These are phyloP conservation scores for Galerina sulciceps DNA, from an alignment of 768 basidiomycete genomes.

Conservation along the genomic window DNA sequence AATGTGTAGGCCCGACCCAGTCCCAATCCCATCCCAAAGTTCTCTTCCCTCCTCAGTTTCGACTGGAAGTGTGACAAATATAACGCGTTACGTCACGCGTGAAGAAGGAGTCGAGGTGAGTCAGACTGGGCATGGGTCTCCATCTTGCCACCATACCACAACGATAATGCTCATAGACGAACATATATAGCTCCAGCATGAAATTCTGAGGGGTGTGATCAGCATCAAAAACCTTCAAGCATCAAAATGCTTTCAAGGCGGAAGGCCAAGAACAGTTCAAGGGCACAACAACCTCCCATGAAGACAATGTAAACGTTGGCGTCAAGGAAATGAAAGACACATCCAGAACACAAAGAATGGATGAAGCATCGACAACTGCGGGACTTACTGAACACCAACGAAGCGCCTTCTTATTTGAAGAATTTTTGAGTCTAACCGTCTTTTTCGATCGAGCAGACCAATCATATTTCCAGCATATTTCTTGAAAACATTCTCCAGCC, in stretches of 20 bases:
- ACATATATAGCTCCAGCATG: not conserved
- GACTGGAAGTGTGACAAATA: not conserved
- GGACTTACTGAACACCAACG: no score
- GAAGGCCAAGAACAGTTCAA: not conserved
- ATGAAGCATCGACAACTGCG: no score
- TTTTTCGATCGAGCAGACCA: no score
- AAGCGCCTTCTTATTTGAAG: no score
- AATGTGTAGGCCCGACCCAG: not conserved
- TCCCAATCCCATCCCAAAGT: not conserved
- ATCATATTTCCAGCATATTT: no score
- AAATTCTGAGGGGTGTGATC: not conserved
- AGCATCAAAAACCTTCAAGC: not conserved
- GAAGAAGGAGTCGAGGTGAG: not conserved
- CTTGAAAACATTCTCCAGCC: no score
- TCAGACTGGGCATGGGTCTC: not conserved
- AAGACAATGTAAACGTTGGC: not conserved
- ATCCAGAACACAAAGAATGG: no score
- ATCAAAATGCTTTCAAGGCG: not conserved
- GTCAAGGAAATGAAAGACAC: no score
- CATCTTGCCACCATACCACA: not conserved
- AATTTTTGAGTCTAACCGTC: no score
- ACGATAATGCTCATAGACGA: conserved; percentile 1
- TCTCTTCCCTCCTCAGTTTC: not conserved
- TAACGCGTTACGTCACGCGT: conserved; percentile 1
- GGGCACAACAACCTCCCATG: not conserved